Conservation (phyloP, 176 grass and related monocot genomes). For the Oryza meridionalis region DNA sequence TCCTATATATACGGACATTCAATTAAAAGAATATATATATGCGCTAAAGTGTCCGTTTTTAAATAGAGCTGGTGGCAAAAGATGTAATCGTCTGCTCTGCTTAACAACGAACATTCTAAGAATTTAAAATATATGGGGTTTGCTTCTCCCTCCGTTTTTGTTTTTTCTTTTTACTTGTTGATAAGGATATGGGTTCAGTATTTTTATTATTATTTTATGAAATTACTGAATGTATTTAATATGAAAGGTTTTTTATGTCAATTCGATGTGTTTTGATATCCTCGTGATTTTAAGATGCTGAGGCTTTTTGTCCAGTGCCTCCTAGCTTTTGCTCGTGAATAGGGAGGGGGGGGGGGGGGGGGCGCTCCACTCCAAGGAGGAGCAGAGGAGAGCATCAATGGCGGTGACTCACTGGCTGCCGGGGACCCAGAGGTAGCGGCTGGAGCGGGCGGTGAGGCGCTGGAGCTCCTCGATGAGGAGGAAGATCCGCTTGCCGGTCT, state of each 20-base stretch:
- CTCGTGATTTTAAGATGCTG: no score
- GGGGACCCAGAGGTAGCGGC: constrained; percentile 85
- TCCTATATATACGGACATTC: neutral
- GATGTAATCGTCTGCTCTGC: neutral
- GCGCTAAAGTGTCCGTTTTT: no score
- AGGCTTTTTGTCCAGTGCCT: neutral
- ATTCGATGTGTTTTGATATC: no score
- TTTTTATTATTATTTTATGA: neutral
- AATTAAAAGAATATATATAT: neutral
- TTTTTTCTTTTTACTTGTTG: no score
- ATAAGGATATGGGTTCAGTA: no score
- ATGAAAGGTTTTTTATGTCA: neutral
- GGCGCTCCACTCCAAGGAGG: neutral
- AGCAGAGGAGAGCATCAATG: neutral
- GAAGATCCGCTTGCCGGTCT: constrained; percentile 74
- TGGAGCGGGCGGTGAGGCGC: constrained; percentile 65
- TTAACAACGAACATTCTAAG: neutral
- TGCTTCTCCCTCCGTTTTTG: no score
- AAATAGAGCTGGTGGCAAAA: no score
- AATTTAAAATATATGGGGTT: neutral
- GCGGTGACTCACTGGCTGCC: constrained; percentile 66
- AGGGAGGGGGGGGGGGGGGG: no score
- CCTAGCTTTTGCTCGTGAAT: neutral
- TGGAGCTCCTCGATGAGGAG: constrained; percentile 71
- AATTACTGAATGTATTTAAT: neutral